Conservation (phyloP, 2,329 filamentous ascomycete genomes). For the Thielaviopsis cerberus region DNA sequence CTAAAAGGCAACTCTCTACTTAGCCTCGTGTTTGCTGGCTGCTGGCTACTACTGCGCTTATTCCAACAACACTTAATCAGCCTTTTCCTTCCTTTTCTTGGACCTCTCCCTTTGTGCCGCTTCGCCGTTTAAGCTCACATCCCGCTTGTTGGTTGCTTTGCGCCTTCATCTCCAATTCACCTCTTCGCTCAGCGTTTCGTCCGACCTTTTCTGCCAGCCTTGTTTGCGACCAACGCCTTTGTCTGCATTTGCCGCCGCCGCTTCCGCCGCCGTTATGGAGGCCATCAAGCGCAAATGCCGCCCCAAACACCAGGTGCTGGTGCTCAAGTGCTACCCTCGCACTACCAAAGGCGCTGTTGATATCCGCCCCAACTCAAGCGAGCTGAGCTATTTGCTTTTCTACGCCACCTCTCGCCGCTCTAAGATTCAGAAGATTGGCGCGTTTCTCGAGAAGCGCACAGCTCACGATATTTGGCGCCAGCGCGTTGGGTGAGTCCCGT, state of each 20-base stretch:
- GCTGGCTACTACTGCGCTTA: neutral
- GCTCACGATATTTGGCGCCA: slow-evolving; percentile 77
- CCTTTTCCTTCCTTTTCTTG: neutral
- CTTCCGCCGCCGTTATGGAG: slow-evolving; percentile 30
- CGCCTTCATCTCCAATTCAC: neutral
- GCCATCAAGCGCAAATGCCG: slow-evolving; percentile 51
- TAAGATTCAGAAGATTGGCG: slow-evolving; percentile 90
- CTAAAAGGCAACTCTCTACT: neutral
- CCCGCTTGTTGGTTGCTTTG: neutral
- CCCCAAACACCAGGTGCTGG: slow-evolving; percentile 89
- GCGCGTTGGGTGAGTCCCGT: slow-evolving; percentile 53
- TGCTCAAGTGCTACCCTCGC: slow-evolving; percentile 89
- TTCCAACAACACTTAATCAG: neutral
- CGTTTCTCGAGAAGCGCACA: slow-evolving; percentile 86
- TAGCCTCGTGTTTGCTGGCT: neutral
- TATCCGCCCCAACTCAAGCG: slow-evolving; percentile 88
- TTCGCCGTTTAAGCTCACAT: too few species aligned
- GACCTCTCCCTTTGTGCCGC: neutral
- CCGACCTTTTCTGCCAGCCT: neutral
- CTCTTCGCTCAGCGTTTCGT: neutral
- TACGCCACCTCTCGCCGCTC: slow-evolving; percentile 86
- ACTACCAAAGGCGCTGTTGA: slow-evolving; percentile 81
- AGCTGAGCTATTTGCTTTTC: slow-evolving; percentile 91
- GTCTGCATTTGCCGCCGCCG: neutral
- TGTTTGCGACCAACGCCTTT: neutral